phyloP scores from a whole-genome alignment of 129 eudicot genomes.

The Solidago caesia region DNA sequence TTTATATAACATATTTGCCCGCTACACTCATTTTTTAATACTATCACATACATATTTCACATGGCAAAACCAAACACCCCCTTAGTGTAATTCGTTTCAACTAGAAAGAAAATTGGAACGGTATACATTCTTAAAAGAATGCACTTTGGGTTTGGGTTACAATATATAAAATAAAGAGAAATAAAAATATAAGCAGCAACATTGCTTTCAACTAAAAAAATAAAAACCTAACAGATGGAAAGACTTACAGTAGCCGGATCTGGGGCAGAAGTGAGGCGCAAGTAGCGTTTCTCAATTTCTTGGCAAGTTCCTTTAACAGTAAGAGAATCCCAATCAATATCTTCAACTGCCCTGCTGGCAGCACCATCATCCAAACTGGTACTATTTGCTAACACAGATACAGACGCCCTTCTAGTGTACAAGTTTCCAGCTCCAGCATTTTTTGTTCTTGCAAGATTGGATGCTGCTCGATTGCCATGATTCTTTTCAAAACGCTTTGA shows the following conservation, averaged over 20 bases:
- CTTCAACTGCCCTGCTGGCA: slow-evolving; percentile 87
- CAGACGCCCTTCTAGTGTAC: slow-evolving; percentile 60
- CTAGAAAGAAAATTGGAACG: too few relatives aligned
- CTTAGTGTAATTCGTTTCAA: too few relatives aligned
- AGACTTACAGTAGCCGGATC: slow-evolving; percentile 88
- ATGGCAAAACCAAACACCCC: too few relatives aligned
- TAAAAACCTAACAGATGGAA: not conserved
- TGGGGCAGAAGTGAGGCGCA: slow-evolving; percentile 98
- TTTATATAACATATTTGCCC: not conserved
- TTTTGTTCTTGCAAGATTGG: slow-evolving; percentile 40
- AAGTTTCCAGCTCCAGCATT: slow-evolving; percentile 53
- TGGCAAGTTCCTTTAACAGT: slow-evolving; percentile 94
- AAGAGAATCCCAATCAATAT: slow-evolving; percentile 95
- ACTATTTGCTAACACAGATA: slow-evolving; percentile 53
- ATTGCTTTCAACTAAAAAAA: not conserved
- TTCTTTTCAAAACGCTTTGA: slow-evolving; percentile 89
- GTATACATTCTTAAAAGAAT: too few relatives aligned
- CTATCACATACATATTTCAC: too few relatives aligned
- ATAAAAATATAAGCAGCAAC: not conserved
- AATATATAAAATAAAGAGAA: too few relatives aligned
- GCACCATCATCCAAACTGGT: slow-evolving; percentile 59
- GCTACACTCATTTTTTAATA: too few relatives aligned
- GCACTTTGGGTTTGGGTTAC: too few relatives aligned
- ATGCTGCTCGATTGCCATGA: slow-evolving; percentile 50
- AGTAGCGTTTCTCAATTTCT: slow-evolving; percentile 91